These are phyloP conservation scores for Osmanthus fragrans DNA, from an alignment of 257 asterid species.

Conservation along the genomic window DNA sequence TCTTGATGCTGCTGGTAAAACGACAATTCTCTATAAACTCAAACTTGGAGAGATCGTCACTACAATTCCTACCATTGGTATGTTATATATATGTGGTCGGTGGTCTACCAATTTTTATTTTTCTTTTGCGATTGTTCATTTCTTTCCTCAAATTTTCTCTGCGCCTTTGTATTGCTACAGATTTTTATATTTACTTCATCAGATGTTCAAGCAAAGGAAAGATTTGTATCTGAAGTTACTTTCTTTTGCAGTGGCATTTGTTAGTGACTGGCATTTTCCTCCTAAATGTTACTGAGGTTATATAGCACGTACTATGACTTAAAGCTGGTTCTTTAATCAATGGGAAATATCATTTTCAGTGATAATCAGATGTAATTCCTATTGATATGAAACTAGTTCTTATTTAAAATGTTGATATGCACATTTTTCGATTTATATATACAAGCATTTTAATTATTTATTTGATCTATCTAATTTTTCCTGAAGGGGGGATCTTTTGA, in stretches of 20 bases:
- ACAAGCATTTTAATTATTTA: background rate
- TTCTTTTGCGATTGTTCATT: background rate
- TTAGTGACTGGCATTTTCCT: background rate
- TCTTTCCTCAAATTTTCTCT: background rate
- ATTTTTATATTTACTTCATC: background rate
- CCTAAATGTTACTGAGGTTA: background rate
- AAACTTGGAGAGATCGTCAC: constrained; percentile 56
- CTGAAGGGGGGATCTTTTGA: background rate
- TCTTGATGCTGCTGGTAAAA: constrained; percentile 56
- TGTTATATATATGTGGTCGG: background rate
- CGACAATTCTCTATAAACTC: constrained; percentile 53
- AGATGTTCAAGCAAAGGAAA: background rate
- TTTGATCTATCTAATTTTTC: background rate
- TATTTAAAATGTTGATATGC: background rate
- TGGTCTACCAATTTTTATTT: background rate
- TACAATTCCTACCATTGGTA: constrained; percentile 54
- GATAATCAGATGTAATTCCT: background rate
- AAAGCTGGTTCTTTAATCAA: background rate
- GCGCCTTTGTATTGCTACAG: background rate
- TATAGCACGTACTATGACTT: background rate
- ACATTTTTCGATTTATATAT: background rate
- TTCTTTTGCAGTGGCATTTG: background rate
- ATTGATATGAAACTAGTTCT: background rate
- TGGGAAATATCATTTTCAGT: background rate
- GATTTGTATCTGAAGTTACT: background rate